These are phyloP conservation scores for Mycena alexandri DNA, from an alignment of 768 basidiomycete genomes.

Conservation along the genomic window DNA sequence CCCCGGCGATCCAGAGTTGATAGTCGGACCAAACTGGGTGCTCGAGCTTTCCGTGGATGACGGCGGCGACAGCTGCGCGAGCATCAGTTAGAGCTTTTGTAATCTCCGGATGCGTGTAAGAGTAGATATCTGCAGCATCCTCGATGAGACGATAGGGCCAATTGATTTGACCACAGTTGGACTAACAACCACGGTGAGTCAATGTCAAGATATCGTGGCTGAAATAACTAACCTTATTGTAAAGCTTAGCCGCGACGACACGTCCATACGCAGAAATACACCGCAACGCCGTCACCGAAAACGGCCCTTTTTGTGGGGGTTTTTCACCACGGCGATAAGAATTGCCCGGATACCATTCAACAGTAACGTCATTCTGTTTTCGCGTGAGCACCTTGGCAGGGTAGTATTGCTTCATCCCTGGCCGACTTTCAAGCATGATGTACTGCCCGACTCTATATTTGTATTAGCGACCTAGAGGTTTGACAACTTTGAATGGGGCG, in stretches of 20 bases:
- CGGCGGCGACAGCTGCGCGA: neutral
- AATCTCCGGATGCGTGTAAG: neutral
- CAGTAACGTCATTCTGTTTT: neutral
- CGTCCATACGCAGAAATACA: neutral
- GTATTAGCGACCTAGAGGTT: neutral
- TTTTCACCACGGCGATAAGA: neutral
- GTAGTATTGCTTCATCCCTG: slow-evolving; percentile 3
- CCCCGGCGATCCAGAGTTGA: neutral
- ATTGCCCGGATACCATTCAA: neutral
- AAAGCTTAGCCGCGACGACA: neutral
- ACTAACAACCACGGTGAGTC: neutral
- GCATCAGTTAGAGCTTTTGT: neutral
- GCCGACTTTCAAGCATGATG: slow-evolving; percentile 2
- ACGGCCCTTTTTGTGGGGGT: neutral
- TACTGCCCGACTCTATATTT: neutral
- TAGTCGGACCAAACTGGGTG: neutral
- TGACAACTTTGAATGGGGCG: neutral
- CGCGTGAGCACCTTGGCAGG: neutral
- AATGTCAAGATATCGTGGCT: neutral
- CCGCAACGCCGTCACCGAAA: neutral
- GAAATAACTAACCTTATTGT: neutral
- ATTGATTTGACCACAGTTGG: neutral
- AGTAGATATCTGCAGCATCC: neutral
- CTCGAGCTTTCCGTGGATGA: neutral
- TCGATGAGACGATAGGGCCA: neutral